phyloP scores from a whole-genome alignment of 139 green algal species.

The Protoeuglena noctilucae region DNA sequence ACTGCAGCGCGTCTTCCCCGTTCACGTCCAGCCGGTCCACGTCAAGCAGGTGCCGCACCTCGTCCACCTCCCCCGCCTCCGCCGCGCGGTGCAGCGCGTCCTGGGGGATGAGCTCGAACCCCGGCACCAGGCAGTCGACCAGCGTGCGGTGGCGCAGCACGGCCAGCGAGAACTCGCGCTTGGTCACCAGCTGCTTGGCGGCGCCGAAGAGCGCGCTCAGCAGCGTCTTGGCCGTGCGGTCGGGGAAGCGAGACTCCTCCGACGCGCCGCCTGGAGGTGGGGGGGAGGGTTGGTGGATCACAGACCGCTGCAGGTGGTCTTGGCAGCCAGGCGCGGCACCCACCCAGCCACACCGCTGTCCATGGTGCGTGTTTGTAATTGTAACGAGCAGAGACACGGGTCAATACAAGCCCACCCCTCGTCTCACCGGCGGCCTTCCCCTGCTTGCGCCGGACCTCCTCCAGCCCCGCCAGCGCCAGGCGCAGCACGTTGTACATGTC shows the following conservation, averaged over 20 bases:
- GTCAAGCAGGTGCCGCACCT: constrained; percentile 13
- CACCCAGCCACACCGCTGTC: no score
- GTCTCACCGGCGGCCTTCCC: constrained; percentile 1
- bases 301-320: no score
- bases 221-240: constrained; percentile 8
- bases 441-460: constrained; percentile 13
- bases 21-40: constrained; percentile 13
- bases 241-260: constrained; percentile 13
- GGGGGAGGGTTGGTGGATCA: no score
- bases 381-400: no score
- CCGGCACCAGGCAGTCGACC: constrained; percentile 14
- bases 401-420: no score
- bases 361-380: no score
- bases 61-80: constrained; percentile 14
- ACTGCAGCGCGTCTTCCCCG: constrained; percentile 10
- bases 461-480: constrained; percentile 11
- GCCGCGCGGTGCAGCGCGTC: constrained; percentile 15
- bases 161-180: constrained; percentile 10
- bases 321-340: no score
- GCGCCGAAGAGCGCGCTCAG: constrained; percentile 5
- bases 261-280: constrained; percentile 3
- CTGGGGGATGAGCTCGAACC: constrained; percentile 13
- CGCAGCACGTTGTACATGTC: constrained; percentile 17
- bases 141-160: constrained; percentile 10
- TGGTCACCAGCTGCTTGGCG: constrained; percentile 5